phyloP scores from a whole-genome alignment of 352 stramenopile genomes.

The Phytophthora niederhauseri region DNA sequence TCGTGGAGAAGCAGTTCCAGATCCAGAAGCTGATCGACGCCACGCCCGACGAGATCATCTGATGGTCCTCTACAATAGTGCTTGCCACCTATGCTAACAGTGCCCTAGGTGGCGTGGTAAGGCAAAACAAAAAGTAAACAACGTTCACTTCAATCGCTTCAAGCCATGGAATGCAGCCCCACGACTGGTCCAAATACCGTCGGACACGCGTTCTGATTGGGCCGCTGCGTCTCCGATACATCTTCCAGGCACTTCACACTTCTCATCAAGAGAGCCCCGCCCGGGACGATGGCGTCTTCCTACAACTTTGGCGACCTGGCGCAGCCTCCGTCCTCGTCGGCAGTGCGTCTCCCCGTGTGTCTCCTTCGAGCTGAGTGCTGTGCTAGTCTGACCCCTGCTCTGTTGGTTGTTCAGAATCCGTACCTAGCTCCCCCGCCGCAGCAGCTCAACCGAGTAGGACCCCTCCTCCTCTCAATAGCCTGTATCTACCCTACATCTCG shows the following conservation, averaged over 20 bases:
- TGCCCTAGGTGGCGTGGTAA: slow-evolving; percentile 7
- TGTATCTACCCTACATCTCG: neutral
- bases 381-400: neutral
- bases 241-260: slow-evolving; percentile 6
- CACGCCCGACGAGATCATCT: slow-evolving; percentile 60
- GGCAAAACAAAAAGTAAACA: neutral
- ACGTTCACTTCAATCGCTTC: slow-evolving; percentile 6
- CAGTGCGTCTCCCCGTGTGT: slow-evolving; percentile 7
- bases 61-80: slow-evolving; percentile 17
- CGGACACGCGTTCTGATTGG: slow-evolving; percentile 31
- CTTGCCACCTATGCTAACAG: neutral
- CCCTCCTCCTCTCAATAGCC: neutral
- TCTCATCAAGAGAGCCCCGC: slow-evolving; percentile 4
- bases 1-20: slow-evolving; percentile 92
- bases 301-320: slow-evolving; percentile 32
- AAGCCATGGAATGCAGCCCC: neutral
- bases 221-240: neutral
- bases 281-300: slow-evolving; percentile 28
- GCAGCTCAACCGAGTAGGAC: slow-evolving; percentile 40
- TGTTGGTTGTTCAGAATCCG: slow-evolving; percentile 9
- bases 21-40: slow-evolving; percentile 91
- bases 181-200: slow-evolving; percentile 29
- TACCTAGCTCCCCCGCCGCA: slow-evolving; percentile 31
- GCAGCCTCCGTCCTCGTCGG: slow-evolving; percentile 24
- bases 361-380: neutral